Evolutionary conservation across 1,139 yeast species (phyloP).

Genomic region (Pichia cactophila): DNA sequence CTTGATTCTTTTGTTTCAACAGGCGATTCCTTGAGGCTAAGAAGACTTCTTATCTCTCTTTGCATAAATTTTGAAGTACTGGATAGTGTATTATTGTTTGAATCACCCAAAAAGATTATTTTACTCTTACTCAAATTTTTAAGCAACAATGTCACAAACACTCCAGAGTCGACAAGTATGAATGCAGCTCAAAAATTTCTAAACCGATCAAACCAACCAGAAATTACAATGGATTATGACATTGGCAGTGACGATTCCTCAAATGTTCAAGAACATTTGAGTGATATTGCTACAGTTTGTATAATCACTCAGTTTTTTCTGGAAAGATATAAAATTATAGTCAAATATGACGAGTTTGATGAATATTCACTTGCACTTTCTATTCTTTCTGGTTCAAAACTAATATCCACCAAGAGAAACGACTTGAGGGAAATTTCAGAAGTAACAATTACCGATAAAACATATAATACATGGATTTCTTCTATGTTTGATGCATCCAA

Average conservation of each 20-base stretch:
- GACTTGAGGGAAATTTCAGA: not conserved
- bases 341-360: not conserved
- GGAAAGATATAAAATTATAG: constrained; percentile 31
- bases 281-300: constrained; percentile 56
- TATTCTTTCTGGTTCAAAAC: constrained; percentile 6
- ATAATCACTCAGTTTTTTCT: constrained; percentile 42
- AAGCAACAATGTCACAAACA: constrained; percentile 16
- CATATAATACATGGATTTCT: constrained; percentile 68
- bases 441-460: constrained; percentile 30
- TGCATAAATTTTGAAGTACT: constrained; percentile 17
- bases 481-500: constrained; percentile 57
- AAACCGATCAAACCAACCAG: constrained; percentile 16
- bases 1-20: constrained; percentile 17
- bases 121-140: constrained; percentile 21
- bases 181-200: constrained; percentile 10
- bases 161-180: constrained; percentile 13
- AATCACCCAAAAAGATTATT: constrained; percentile 22
- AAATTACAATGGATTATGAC: constrained; percentile 23
- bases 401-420: not conserved
- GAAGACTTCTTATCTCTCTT: constrained; percentile 23
- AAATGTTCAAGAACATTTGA: constrained; percentile 61
- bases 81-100: constrained; percentile 15
- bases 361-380: constrained; percentile 7
- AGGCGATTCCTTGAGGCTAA: constrained; percentile 23
- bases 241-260: constrained; percentile 30